Conservation (phyloP, 1,284 basidiomycete species). For the Irpex sp. region DNA sequence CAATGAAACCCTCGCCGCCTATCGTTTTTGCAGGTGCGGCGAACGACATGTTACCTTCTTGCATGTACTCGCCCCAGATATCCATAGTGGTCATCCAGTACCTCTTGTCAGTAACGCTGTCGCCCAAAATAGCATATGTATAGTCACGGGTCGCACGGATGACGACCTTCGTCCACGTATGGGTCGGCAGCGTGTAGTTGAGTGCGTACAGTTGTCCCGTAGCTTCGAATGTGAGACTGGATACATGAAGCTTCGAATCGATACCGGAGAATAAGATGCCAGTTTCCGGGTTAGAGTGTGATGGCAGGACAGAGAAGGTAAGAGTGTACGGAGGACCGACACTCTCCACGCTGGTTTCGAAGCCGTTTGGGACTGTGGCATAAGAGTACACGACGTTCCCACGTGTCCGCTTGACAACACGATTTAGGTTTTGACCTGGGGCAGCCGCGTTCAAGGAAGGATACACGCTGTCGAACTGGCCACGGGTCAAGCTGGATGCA, state of each 20-base stretch:
- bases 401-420: constrained; percentile 6
- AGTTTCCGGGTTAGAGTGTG: constrained; percentile 9
- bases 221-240: constrained; percentile 37
- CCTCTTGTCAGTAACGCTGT: constrained; percentile 20
- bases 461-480: constrained; percentile 19
- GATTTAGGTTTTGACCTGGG: constrained; percentile 23
- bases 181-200: constrained; percentile 26
- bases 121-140: constrained; percentile 32
- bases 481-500: constrained; percentile 21
- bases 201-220: constrained; percentile 35
- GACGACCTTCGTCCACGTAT: constrained; percentile 30
- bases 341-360: constrained; percentile 31
- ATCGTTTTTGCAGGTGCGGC: constrained; percentile 37
- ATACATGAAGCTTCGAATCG: constrained; percentile 34
- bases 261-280: constrained; percentile 33
- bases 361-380: constrained; percentile 11
- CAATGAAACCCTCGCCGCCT: constrained; percentile 30
- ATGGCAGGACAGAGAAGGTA: constrained; percentile 32
- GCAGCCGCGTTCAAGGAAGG: constrained; percentile 19
- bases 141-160: constrained; percentile 35
- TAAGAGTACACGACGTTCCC: constrained; percentile 21
- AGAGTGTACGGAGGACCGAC: constrained; percentile 44
- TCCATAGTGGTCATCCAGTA: constrained; percentile 35
- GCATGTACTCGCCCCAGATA: constrained; percentile 39
- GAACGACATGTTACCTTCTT: constrained; percentile 41